Evolutionary conservation across 2,329 filamentous ascomycete genomes (phyloP), one percentile per base, ranked within the genome.

Genomic region (Ambrosiella beaveri): DNA sequence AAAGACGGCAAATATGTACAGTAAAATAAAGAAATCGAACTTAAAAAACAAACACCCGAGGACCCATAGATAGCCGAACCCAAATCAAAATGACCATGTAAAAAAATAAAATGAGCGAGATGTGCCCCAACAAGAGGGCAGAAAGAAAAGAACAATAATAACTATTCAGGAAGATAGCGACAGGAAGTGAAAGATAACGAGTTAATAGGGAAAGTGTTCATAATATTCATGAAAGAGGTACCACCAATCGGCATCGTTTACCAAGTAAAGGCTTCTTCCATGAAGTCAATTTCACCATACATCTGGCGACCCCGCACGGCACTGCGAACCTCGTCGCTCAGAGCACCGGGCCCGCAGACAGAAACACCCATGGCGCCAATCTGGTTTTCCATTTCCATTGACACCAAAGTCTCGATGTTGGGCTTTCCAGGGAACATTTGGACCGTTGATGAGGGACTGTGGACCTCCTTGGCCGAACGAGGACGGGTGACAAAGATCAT

Each of bases 391-490:
- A 87, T 82, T 73, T 89, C 85, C 65, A 82, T 80, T 58, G 82
- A 77, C 61, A 90, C 73, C 13, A 90, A 73, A 1, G 84, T 85
- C 62, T 83, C 78, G 56, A 88, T 81, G 67, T 88, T 87, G 15
- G 85, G 85, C 64, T 85, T 76, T 13, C 86, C 86, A 3, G 86
- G 86, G 74, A 88, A 88, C 86, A 90, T 90, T 68, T 89, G 85
- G 11, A 91, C 86, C 15, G 83, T 88, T 1, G 82, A 78, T 40
- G 80, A 85, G 1, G 86, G 86, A 64, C 81, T 86, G 72, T 88
- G 84, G 57, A 89, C 88, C 69, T 89, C 85, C 73, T 88, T 88
- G 51, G 82, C 88, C 53, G 81, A 85, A 45, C 84, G 75, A 5
- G 84, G 85, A 59, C 85, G 75, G 63, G 82, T 87, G 64, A 90